Conservation (phyloP, 2,329 filamentous ascomycete genomes). For the Trichoderma sp. region DNA sequence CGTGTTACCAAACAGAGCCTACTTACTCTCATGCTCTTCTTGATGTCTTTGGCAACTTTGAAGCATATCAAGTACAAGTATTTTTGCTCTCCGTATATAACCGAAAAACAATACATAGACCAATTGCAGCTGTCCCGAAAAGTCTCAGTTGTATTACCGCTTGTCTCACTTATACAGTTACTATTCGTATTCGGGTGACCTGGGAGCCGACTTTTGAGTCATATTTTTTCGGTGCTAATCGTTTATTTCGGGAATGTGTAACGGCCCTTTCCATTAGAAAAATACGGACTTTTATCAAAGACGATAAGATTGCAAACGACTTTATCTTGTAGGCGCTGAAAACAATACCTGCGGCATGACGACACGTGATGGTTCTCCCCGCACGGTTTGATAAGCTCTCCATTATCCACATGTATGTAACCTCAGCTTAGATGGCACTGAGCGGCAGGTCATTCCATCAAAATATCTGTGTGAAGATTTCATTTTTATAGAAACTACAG, state of each 20-base stretch:
- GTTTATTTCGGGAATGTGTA: background rate
- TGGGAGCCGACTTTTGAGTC: conserved; percentile 1
- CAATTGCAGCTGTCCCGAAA: background rate
- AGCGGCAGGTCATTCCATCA: background rate
- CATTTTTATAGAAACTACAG: too few relatives aligned
- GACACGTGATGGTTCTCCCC: conserved; percentile 26
- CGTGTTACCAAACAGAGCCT: background rate
- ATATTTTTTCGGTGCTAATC: background rate
- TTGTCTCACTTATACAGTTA: background rate
- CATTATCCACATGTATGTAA: background rate
- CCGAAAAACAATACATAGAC: background rate
- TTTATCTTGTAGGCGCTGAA: background rate
- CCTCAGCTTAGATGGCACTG: too few relatives aligned
- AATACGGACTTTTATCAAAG: background rate
- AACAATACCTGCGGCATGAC: background rate
- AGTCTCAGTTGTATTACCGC: background rate
- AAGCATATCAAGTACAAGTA: background rate
- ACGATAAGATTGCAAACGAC: background rate
- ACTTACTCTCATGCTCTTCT: too few relatives aligned
- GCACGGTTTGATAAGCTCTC: conserved; percentile 19
- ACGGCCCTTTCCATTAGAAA: background rate
- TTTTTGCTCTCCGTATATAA: background rate
- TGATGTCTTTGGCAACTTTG: background rate
- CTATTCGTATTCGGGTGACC: background rate
- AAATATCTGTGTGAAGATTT: background rate